These are phyloP conservation scores for Gossypium australe DNA, from an alignment of 345 rosid genomes.

Conservation along the genomic window DNA sequence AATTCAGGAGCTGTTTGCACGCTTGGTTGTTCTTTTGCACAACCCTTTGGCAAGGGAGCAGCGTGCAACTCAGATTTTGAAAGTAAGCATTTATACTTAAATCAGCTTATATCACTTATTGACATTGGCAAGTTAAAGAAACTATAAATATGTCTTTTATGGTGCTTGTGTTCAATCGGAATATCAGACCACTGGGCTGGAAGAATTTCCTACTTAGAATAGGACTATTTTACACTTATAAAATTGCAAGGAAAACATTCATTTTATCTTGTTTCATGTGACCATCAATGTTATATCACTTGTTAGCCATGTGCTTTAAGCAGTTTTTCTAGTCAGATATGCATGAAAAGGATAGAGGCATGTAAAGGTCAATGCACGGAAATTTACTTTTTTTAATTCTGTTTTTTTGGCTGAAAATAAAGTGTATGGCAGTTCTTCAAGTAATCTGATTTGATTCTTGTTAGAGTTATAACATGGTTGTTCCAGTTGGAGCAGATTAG, in stretches of 20 bases:
- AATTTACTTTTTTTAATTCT: neutral
- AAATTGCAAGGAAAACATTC: neutral
- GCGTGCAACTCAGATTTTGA: constrained; percentile 77
- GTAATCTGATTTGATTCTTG: constrained; percentile 7
- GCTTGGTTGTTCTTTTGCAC: constrained; percentile 89
- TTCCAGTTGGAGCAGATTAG: constrained; percentile 4
- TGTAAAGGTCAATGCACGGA: neutral
- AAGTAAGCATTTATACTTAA: constrained; percentile 42
- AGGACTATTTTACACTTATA: neutral
- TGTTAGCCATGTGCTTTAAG: neutral
- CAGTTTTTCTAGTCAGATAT: neutral
- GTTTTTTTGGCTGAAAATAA: neutral
- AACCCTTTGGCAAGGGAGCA: constrained; percentile 91
- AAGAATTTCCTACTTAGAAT: neutral
- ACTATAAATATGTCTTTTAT: neutral
- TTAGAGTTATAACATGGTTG: neutral
- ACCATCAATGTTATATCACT: neutral
- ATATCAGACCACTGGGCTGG: constrained; percentile 1
- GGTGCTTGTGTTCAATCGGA: neutral
- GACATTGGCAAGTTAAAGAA: neutral
- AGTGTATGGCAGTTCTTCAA: neutral
- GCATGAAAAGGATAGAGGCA: neutral
- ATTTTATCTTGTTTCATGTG: neutral
- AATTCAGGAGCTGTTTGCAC: constrained; percentile 83
- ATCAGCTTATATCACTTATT: neutral